phyloP scores from a whole-genome alignment of 805 yeast species.

The Nakazawaea populi region DNA sequence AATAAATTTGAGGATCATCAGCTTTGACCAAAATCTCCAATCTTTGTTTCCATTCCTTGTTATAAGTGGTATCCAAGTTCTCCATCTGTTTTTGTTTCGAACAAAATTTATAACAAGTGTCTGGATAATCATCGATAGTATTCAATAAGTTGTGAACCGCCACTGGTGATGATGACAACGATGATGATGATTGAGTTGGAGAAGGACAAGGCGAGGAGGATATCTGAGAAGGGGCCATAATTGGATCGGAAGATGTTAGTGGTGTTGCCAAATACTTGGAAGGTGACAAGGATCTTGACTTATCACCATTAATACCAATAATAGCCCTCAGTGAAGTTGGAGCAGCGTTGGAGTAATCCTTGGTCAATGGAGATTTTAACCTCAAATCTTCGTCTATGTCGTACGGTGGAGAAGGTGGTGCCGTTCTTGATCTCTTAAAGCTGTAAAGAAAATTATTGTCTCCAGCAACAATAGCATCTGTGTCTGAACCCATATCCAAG shows the following conservation, averaged over 20 bases:
- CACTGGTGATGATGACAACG: conserved; percentile 2
- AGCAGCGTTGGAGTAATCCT: not conserved
- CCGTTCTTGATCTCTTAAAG: conserved; percentile 36
- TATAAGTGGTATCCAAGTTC: conserved; percentile 29
- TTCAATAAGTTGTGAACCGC: conserved; percentile 5
- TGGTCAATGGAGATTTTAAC: conserved; percentile 6
- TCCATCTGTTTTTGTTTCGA: conserved; percentile 18
- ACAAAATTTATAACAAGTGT: conserved; percentile 29
- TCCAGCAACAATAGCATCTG: not conserved
- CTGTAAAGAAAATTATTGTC: not conserved
- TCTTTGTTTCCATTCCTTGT: conserved; percentile 39
- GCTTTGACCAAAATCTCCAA: conserved; percentile 34
- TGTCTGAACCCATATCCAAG: not conserved
- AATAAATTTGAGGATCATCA: conserved; percentile 32
- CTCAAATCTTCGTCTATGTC: conserved; percentile 7
- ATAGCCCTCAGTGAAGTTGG: not conserved
- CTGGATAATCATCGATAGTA: conserved; percentile 24
- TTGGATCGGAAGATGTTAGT: conserved; percentile 2
- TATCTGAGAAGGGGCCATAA: conserved; percentile 11
- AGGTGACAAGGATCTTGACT: conserved; percentile 27
- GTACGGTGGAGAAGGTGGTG: conserved; percentile 37
- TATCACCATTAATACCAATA: conserved; percentile 3
- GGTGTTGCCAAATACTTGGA: conserved; percentile 10
- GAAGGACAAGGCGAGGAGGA: conserved; percentile 22
- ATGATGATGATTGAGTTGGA: conserved; percentile 17